Percentiles rank a stretch among this genome's conserved stretches.
phyloP scores from a whole-genome alignment of 176 grass and related monocot species.

The Juncus inflexus region DNA sequence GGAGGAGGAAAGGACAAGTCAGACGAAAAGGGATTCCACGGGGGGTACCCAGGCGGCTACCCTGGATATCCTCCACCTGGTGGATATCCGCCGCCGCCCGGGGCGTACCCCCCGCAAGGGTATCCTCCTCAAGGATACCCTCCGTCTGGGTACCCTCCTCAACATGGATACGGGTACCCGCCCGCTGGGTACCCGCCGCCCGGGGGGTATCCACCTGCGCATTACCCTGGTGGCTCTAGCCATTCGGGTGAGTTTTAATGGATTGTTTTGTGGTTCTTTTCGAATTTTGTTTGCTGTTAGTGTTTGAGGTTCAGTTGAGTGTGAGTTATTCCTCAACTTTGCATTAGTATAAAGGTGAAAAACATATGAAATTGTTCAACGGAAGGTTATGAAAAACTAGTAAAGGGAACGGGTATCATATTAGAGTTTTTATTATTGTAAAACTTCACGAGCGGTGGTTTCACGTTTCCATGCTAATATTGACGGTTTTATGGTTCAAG shows the following conservation, averaged over 20 bases:
- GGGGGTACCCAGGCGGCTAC: constrained; percentile 39
- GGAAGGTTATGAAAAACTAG: too few relatives aligned
- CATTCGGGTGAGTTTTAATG: background rate
- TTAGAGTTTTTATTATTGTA: too few relatives aligned
- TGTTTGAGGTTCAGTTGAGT: background rate
- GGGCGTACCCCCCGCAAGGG: constrained; percentile 29
- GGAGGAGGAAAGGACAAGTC: constrained; percentile 52
- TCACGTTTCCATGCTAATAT: too few relatives aligned
- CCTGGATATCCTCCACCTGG: constrained; percentile 15
- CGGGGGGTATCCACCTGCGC: constrained; percentile 32
- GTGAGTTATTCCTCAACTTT: background rate
- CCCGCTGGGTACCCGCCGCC: constrained; percentile 31
- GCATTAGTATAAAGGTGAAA: too few relatives aligned
- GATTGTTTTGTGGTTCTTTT: constrained; percentile 3
- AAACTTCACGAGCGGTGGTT: too few relatives aligned
- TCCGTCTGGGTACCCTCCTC: constrained; percentile 41
- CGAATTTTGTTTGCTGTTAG: background rate
- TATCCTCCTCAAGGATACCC: constrained; percentile 41
- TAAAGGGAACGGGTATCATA: too few relatives aligned
- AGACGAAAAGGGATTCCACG: constrained; percentile 39
- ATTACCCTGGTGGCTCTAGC: constrained; percentile 37
- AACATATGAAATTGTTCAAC: too few relatives aligned
- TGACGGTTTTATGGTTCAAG: too few relatives aligned
- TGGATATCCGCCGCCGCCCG: constrained; percentile 22
- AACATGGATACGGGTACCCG: constrained; percentile 19